phyloP scores from a whole-genome alignment of 2,329 filamentous ascomycete genomes.

The Talaromyces sp. region DNA sequence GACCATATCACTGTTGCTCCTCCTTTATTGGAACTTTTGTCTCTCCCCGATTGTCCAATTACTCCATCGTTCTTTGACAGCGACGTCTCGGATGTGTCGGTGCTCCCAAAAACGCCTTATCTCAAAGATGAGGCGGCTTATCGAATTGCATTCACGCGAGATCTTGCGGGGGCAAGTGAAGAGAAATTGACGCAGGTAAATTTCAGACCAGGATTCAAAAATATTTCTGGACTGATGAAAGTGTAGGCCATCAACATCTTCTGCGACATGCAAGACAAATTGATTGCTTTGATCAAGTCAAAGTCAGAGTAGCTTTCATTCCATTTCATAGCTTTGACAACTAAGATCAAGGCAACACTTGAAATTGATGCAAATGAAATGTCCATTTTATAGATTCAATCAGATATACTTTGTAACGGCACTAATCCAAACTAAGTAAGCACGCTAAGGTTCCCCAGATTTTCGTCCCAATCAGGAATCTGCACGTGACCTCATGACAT shows the following conservation, averaged over 20 bases:
- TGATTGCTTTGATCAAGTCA: constrained; percentile 41
- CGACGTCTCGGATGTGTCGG: constrained; percentile 11
- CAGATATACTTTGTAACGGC: not conserved
- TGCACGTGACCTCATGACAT: constrained; percentile 14
- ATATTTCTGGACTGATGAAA: not conserved
- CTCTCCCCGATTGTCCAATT: constrained; percentile 24
- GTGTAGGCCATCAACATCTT: constrained; percentile 56
- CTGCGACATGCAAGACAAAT: constrained; percentile 52
- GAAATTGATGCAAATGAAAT: not conserved
- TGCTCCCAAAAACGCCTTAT: constrained; percentile 27
- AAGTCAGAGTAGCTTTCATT: constrained; percentile 12
- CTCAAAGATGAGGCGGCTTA: constrained; percentile 48
- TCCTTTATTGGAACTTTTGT: constrained; percentile 49
- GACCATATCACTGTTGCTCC: constrained; percentile 61
- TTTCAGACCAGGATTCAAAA: not conserved
- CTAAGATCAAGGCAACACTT: not conserved
- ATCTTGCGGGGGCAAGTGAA: constrained; percentile 39
- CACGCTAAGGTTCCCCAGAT: constrained; percentile 9
- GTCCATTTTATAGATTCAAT: not conserved
- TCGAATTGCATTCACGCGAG: constrained; percentile 52
- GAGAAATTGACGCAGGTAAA: constrained; percentile 48
- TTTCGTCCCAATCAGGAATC: constrained; percentile 13
- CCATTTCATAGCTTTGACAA: not conserved
- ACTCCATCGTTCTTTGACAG: constrained; percentile 28
- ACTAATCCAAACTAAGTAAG: not conserved